Evolutionary conservation across 78 protist species (phyloP).

Genomic region (Dictyostelium citrinum): DNA sequence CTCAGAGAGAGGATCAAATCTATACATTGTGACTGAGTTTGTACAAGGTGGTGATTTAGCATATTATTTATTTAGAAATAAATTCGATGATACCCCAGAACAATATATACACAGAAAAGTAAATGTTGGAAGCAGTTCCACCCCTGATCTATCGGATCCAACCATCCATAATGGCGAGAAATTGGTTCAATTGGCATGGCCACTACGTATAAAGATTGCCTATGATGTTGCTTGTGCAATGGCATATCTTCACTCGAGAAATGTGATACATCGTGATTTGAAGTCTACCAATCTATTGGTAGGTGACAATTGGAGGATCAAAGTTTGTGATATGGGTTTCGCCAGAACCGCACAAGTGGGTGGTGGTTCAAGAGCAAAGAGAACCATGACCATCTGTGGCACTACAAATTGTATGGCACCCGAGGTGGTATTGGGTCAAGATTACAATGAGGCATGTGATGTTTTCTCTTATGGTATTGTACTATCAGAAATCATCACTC

Average conservation of each 20-base stretch:
- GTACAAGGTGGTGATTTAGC: conserved; percentile 69
- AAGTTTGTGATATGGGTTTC: conserved; percentile 68
- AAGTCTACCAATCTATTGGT: conserved; percentile 72
- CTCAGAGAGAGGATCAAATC: conserved; percentile 28
- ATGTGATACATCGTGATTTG: conserved; percentile 79
- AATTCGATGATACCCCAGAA: conserved; percentile 29
- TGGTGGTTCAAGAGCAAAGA: conserved; percentile 1
- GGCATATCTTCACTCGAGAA: conserved; percentile 75
- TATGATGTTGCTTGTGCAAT: conserved; percentile 78
- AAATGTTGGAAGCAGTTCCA: conserved; percentile 51
- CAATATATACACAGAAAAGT: conserved; percentile 25
- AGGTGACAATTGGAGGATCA: conserved; percentile 64
- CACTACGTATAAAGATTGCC: conserved; percentile 56
- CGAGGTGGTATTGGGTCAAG: conserved; percentile 51
- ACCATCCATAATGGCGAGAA: conserved; percentile 7
- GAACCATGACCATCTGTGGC: conserved; percentile 69
- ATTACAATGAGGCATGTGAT: conserved; percentile 59
- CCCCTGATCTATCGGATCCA: conserved; percentile 7
- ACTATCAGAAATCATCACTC: conserved; percentile 44
- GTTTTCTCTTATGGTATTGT: conserved; percentile 66
- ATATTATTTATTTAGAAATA: conserved; percentile 53
- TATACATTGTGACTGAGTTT: conserved; percentile 62
- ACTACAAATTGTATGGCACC: conserved; percentile 65
- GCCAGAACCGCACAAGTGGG: conserved; percentile 10
- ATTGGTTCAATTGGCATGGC: conserved; percentile 26